Percentiles rank a stretch among this genome's conserved stretches.
phyloP scores from a whole-genome alignment of 139 green algal genomes.

The Auxenochlorella protothecoides region DNA sequence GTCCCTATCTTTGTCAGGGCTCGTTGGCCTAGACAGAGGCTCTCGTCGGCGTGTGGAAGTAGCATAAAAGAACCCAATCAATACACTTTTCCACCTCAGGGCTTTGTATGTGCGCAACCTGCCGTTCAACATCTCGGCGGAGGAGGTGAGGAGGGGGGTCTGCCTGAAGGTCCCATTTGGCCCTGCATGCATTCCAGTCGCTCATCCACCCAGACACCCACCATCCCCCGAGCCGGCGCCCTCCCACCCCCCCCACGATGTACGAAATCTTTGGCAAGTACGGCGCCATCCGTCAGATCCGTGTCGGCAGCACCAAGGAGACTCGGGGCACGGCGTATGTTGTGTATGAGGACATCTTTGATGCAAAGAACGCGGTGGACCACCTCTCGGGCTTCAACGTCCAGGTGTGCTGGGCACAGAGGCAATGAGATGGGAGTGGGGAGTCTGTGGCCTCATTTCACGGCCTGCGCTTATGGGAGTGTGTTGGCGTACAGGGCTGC shows the following conservation, averaged over 20 bases:
- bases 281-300: constrained; percentile 86
- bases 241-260: constrained; percentile 33
- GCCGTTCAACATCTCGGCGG: constrained; percentile 90
- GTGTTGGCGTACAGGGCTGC: no score
- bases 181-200: no score
- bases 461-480: no score
- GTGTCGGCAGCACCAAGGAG: constrained; percentile 79
- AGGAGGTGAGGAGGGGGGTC: constrained; percentile 51
- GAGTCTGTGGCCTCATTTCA: no score
- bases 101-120: constrained; percentile 88
- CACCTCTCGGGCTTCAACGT: constrained; percentile 96
- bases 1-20: not conserved
- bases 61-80: not conserved
- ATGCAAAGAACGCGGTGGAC: constrained; percentile 89
- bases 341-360: constrained; percentile 99
- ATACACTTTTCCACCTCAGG: constrained; percentile 10
- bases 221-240: no score
- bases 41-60: not conserved
- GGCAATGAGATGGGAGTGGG: no score
- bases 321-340: constrained; percentile 94
- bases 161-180: no score
- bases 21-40: no score
- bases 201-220: no score
- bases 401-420: constrained; percentile 10
- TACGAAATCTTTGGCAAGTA: constrained; percentile 97